These are phyloP conservation scores for Corinectria fuckeliana DNA, from an alignment of 2,329 filamentous ascomycete species.

Conservation along the genomic window DNA sequence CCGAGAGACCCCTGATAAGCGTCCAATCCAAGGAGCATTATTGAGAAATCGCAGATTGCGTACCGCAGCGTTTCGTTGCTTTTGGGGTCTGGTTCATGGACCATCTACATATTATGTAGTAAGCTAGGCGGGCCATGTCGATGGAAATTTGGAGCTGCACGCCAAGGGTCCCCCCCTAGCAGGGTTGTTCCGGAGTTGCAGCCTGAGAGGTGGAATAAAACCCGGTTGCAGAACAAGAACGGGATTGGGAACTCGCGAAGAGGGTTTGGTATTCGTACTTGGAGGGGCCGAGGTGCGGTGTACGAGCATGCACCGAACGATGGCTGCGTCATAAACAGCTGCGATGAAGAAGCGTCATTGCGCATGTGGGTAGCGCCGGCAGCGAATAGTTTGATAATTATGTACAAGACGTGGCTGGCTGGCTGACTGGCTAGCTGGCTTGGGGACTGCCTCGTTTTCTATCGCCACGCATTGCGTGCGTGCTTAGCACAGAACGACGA, in stretches of 20 bases:
- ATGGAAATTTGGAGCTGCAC: conserved; percentile 41
- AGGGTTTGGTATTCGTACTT: no score
- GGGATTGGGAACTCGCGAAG: conserved; percentile 13
- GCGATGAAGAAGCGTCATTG: not conserved
- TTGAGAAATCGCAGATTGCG: conserved; percentile 26
- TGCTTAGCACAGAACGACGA: conserved; percentile 10
- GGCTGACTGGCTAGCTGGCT: no score
- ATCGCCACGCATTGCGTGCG: not conserved
- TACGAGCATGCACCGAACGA: conserved; percentile 4
- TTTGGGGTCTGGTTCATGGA: conserved; percentile 26
- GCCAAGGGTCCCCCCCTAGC: conserved; percentile 36
- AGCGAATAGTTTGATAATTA: no score
- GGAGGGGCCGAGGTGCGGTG: not conserved
- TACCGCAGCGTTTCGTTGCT: conserved; percentile 28
- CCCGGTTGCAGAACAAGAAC: conserved; percentile 20
- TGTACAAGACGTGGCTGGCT: not conserved
- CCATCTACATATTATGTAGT: conserved; percentile 19
- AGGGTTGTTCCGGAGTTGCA: conserved; percentile 28
- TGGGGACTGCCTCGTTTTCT: not conserved
- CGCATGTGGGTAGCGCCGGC: not conserved
- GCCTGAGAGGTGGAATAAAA: conserved; percentile 32
- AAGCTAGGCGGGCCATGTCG: conserved; percentile 22
- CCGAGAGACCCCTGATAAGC: conserved; percentile 10
- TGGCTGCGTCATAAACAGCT: conserved; percentile 11
- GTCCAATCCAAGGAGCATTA: conserved; percentile 27